Evolutionary conservation across 495 filamentous ascomycete species (phyloP).

Genomic region (Penicillium coffeae): DNA sequence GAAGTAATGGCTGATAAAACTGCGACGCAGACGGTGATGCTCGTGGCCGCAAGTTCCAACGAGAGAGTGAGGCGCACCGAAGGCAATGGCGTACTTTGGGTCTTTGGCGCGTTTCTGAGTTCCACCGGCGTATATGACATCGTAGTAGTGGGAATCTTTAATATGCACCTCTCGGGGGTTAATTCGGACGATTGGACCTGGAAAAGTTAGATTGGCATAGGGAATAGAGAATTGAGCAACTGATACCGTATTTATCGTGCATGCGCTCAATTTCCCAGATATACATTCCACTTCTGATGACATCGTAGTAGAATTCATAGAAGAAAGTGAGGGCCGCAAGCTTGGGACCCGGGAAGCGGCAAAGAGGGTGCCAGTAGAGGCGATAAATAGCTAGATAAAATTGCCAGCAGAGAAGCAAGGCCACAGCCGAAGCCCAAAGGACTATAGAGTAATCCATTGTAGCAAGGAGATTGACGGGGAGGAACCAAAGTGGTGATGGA

Average conservation of each 20-base stretch:
- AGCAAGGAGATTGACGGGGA: background rate
- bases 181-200: constrained; percentile 5
- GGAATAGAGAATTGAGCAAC: background rate
- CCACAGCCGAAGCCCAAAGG: background rate
- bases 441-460: background rate
- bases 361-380: constrained; percentile 37
- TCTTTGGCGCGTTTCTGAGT: constrained; percentile 1
- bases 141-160: constrained; percentile 4
- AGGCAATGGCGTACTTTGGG: background rate
- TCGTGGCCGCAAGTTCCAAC: constrained; percentile 2
- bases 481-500: no score
- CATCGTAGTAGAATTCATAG: constrained; percentile 52
- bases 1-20: constrained; percentile 3
- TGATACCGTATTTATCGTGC: constrained; percentile 42
- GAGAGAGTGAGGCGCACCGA: constrained; percentile 1
- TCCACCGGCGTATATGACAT: constrained; percentile 1
- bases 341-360: constrained; percentile 45
- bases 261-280: constrained; percentile 42
- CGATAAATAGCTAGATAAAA: constrained; percentile 23
- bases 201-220: no score
- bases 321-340: constrained; percentile 40
- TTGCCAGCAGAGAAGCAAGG: background rate
- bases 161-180: constrained; percentile 4
- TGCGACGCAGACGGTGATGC: constrained; percentile 1
- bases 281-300: constrained; percentile 42